Conservation (phyloP, 441 rosid species). For the Pelargonium fulgidum region DNA sequence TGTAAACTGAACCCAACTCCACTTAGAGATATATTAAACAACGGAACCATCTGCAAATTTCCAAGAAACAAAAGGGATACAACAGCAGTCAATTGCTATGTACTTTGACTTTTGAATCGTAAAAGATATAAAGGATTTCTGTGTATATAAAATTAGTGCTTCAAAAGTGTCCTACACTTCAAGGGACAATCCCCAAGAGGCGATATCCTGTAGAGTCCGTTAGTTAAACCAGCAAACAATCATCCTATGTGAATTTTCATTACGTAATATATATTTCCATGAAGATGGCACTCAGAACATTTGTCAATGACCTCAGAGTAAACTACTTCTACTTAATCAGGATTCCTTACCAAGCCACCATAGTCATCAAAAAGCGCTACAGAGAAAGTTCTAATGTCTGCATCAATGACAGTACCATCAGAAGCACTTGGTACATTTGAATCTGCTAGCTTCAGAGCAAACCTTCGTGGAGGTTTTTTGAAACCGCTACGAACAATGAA, state of each 20-base stretch:
- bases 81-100: slow-evolving; percentile 10
- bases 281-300: background rate
- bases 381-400: slow-evolving; percentile 72
- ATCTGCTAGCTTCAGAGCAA: slow-evolving; percentile 84
- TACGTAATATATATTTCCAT: background rate
- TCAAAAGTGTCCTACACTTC: background rate
- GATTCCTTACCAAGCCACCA: slow-evolving; percentile 83
- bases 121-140: background rate
- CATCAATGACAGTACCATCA: slow-evolving; percentile 71
- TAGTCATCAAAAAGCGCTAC: slow-evolving; percentile 92
- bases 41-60: slow-evolving; percentile 87
- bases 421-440: slow-evolving; percentile 47
- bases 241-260: background rate
- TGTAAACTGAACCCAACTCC: slow-evolving; percentile 68
- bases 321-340: background rate
- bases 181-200: background rate
- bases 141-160: background rate
- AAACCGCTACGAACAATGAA: slow-evolving; percentile 77
- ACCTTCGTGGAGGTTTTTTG: slow-evolving; percentile 87
- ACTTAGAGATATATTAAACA: slow-evolving; percentile 72
- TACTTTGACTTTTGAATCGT: background rate
- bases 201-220: background rate
- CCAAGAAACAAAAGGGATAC: slow-evolving; percentile 17
- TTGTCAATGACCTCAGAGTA: slow-evolving; percentile 14
- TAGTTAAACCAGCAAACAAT: background rate